These are phyloP conservation scores for Neurospora terricola DNA, from an alignment of 495 filamentous ascomycete genomes.

Conservation along the genomic window DNA sequence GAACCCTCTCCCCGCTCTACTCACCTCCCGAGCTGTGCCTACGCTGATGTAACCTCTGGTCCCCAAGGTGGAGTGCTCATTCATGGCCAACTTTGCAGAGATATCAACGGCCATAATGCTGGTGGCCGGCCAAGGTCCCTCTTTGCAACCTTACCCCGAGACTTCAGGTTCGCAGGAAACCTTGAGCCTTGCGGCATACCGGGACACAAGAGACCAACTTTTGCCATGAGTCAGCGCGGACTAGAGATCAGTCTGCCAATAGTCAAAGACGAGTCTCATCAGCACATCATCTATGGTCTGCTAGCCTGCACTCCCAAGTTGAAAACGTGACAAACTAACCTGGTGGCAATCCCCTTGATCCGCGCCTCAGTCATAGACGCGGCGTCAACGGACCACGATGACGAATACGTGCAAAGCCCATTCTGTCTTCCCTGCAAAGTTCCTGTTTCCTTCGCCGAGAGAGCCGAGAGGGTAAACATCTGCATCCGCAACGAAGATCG, in stretches of 20 bases:
- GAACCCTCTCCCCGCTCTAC: background rate
- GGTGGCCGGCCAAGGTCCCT: background rate
- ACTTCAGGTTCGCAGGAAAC: background rate
- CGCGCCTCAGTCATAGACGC: background rate
- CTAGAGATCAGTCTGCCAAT: background rate
- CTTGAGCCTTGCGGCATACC: background rate
- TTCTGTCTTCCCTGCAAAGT: background rate
- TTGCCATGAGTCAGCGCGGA: background rate
- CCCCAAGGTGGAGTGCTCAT: background rate
- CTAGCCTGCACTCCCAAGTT: background rate
- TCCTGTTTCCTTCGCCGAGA: background rate
- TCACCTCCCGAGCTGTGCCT: background rate
- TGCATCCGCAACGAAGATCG: background rate
- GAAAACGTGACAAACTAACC: accelerated
- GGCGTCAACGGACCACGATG: accelerated
- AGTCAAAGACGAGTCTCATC: background rate
- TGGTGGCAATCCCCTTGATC: background rate
- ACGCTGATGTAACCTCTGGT: background rate
- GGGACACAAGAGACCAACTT: background rate
- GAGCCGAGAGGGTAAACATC: background rate
- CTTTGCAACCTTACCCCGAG: background rate
- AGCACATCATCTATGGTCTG: background rate
- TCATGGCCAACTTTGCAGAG: background rate
- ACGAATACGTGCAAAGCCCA: background rate
- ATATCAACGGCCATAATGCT: background rate